Evolutionary conservation across 2,329 filamentous ascomycete genomes (phyloP).

Genomic region (Keithomyces neogunnii): DNA sequence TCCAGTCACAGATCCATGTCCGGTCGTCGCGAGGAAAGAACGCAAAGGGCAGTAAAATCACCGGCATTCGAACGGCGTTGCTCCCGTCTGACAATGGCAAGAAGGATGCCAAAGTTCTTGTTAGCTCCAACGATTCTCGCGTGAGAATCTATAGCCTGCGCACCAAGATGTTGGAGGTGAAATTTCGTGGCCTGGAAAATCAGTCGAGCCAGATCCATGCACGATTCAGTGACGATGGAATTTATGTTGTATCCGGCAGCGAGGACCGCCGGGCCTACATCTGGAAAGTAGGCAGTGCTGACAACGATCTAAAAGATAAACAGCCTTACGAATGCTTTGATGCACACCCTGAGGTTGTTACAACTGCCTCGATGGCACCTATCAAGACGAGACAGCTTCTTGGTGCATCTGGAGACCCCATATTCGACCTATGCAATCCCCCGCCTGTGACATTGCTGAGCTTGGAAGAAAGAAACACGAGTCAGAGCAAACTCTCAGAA

Average conservation of each 20-base stretch:
- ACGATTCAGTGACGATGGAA: slow-evolving; percentile 76
- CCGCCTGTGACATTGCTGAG: slow-evolving; percentile 78
- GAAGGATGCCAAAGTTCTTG: slow-evolving; percentile 70
- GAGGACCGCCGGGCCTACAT: slow-evolving; percentile 87
- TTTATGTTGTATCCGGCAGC: slow-evolving; percentile 84
- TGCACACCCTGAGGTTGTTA: slow-evolving; percentile 81
- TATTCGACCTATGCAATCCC: slow-evolving; percentile 96
- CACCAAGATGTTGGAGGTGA: slow-evolving; percentile 77
- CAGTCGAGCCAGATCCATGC: slow-evolving; percentile 84
- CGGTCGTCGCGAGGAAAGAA: slow-evolving; percentile 87
- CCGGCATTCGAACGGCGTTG: slow-evolving; percentile 72
- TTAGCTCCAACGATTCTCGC: slow-evolving; percentile 92
- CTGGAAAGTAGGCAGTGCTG: slow-evolving; percentile 53
- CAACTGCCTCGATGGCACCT: slow-evolving; percentile 80
- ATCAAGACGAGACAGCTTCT: slow-evolving; percentile 68
- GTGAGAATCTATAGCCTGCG: slow-evolving; percentile 82
- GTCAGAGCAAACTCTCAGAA: slow-evolving; percentile 30
- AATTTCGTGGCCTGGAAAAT: slow-evolving; percentile 89
- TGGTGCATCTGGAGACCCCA: slow-evolving; percentile 74
- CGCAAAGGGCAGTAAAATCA: slow-evolving; percentile 95
- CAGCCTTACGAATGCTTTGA: slow-evolving; percentile 83
- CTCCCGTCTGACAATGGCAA: slow-evolving; percentile 39
- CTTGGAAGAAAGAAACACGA: slow-evolving; percentile 50
- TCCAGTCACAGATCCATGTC: slow-evolving; percentile 82
- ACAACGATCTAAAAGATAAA: slow-evolving; percentile 66